These are phyloP conservation scores for Pseudomonodictys pantanalensis DNA, from an alignment of 495 filamentous ascomycete species.

Conservation along the genomic window DNA sequence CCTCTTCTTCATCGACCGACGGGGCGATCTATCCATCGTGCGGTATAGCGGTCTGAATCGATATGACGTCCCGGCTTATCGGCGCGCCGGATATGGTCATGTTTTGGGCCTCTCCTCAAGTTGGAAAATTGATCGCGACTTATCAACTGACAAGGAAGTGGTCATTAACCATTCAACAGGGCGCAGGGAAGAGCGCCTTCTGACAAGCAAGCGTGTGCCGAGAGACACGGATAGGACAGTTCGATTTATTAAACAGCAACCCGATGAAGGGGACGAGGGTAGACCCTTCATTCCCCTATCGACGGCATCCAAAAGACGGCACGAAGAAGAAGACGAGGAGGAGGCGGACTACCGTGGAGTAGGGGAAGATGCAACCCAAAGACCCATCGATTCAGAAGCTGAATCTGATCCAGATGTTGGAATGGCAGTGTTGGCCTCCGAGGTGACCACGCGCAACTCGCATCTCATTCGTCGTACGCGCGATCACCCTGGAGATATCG, in stretches of 20 bases:
- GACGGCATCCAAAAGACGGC: constrained; percentile 30
- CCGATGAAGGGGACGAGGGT: not conserved
- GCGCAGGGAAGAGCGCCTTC: constrained; percentile 2
- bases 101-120: constrained; percentile 54
- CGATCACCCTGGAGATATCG: constrained; percentile 60
- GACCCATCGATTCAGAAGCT: constrained; percentile 53
- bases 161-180: not conserved
- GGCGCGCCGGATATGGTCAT: constrained; percentile 56
- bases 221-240: not conserved
- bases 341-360: constrained; percentile 67
- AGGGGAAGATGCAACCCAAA: constrained; percentile 43
- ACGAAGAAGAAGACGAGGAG: constrained; percentile 22
- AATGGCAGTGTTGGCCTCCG: constrained; percentile 37
- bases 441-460: constrained; percentile 52
- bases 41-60: constrained; percentile 60
- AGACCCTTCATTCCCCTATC: constrained; percentile 29
- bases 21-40: constrained; percentile 61
- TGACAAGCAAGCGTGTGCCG: constrained; percentile 2
- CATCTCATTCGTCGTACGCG: constrained; percentile 60
- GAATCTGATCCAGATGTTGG: constrained; percentile 28
- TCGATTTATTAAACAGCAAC: constrained; percentile 8
- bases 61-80: constrained; percentile 60
- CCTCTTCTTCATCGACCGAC: constrained; percentile 36
- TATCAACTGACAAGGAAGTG: constrained; percentile 14
- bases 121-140: constrained; percentile 52